Base-by-base conservation (phyloP, 257 asterid species). In the Cordia subcordata region DNA sequence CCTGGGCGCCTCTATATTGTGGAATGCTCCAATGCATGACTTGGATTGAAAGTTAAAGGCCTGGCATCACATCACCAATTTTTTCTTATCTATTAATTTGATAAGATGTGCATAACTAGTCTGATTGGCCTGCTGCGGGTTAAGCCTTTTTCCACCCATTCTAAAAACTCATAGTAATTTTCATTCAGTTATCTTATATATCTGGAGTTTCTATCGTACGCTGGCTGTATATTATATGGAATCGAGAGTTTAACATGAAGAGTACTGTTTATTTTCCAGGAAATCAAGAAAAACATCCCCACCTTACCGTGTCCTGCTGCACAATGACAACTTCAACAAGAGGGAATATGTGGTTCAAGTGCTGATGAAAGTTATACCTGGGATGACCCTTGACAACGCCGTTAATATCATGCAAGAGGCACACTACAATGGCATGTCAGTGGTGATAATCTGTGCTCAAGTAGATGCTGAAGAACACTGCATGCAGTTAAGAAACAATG, bases 331-430 rank as follows among this genome's bases (percentile, higher is more conserved):
- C 67, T 75, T 50, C 81, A 92, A 92, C 53, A 92, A 83, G 75
- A 82, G 98, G 85, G 98, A 92, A 75, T 92, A 92, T 18, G 98
- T 92, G 3, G 98, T 88, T 71, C 98, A 92, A 79, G 96, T 92
- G 39, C 68, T 88, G 60, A 92, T 92, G 98, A 92, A 92, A 84
- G 96, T 92, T 57, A 88, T 92, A 70, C 96, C 93, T 2, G 98
- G 98, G 61, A 92, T 92, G 94, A 92, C 94, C 0, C 55, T 92
- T 0, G 98, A 88, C 83, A 84, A 79, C 65, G 96, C 96, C 5
- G 98, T 88, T 55, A 92, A 92, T 37, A 84, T 92, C 42, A 92
- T 92, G 98, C 96, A 92, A 75, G 96, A 92, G 73, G 96, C 98
- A 11, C 98, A 88, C 58, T 9, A 63, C 80, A 88, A 92, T 60